phyloP scores from a whole-genome alignment of 2,329 filamentous ascomycete genomes.

The Westerdykella aurantiaca region DNA sequence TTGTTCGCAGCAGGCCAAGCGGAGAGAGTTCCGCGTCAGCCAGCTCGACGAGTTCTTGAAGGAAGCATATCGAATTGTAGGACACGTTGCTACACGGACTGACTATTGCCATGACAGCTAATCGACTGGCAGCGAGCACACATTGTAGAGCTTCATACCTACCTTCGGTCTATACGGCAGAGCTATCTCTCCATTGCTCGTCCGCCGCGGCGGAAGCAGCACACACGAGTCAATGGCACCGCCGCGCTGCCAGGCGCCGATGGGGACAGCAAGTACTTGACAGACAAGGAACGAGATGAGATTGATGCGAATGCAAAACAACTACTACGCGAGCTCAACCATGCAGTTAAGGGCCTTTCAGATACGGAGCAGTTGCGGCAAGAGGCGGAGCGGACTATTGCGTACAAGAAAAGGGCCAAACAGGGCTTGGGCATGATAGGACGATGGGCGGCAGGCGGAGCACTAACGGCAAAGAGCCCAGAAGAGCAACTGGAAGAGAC shows the following conservation, averaged over 20 bases:
- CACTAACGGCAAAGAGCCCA: constrained; percentile 48
- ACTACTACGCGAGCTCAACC: constrained; percentile 77
- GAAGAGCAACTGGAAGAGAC: constrained; percentile 72
- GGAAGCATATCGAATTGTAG: constrained; percentile 88
- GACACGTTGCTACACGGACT: constrained; percentile 27
- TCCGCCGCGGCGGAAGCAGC: constrained; percentile 51
- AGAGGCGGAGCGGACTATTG: constrained; percentile 64
- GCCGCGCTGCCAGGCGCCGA: constrained; percentile 33
- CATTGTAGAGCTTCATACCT: constrained; percentile 70
- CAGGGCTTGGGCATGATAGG: constrained; percentile 61
- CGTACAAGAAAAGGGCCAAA: constrained; percentile 63
- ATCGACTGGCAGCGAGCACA: constrained; percentile 64
- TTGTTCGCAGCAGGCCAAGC: constrained; percentile 45
- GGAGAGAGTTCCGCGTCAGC: constrained; percentile 36
- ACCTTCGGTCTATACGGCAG: constrained; percentile 78
- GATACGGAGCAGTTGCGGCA: constrained; percentile 78
- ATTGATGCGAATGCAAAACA: constrained; percentile 84
- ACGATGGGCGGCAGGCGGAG: constrained; percentile 58
- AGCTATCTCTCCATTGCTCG: constrained; percentile 82
- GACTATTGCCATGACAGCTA: constrained; percentile 17
- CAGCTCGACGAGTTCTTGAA: constrained; percentile 79
- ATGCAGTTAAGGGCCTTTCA: constrained; percentile 70
- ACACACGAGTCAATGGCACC: constrained; percentile 32
- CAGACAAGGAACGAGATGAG: constrained; percentile 74
- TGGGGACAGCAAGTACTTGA: constrained; percentile 55